Conservation (phyloP, 2,329 filamentous ascomycete genomes). For the Ophiostoma quercus region DNA sequence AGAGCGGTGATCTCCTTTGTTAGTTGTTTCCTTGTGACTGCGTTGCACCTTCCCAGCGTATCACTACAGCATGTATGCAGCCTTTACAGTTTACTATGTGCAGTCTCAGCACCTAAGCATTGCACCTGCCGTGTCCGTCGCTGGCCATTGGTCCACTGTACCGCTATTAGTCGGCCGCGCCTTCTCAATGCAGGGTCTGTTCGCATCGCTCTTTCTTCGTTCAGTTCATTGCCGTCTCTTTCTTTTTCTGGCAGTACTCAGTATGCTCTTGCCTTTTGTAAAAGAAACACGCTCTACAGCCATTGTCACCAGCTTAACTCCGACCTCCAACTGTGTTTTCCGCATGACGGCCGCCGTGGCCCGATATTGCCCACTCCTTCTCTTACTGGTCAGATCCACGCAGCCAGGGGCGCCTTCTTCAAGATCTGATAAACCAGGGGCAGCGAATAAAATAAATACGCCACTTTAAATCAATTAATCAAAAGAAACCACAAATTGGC, state of each 20-base stretch:
- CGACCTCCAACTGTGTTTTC: not conserved
- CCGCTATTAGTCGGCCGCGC: not conserved
- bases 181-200: not conserved
- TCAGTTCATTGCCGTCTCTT: not conserved
- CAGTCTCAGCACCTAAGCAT: not conserved
- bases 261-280: no score
- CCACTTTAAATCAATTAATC: not conserved
- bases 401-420: slow-evolving; percentile 7
- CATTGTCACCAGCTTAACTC: slow-evolving; percentile 6
- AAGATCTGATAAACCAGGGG: slow-evolving; percentile 18
- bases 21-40: not conserved
- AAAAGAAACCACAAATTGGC: slow-evolving; percentile 16
- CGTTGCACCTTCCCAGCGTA: not conserved
- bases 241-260: not conserved
- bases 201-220: not conserved
- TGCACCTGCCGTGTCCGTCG: not conserved
- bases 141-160: not conserved
- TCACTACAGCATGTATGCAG: not conserved
- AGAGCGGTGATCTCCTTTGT: not conserved
- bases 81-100: not conserved
- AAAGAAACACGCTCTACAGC: no score
- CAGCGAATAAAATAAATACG: not conserved
- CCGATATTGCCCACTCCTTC: not conserved
- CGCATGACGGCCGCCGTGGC: not conserved
- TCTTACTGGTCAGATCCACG: slow-evolving; percentile 3